phyloP scores from a whole-genome alignment of 257 asterid genomes.

The Rhazya stricta region DNA sequence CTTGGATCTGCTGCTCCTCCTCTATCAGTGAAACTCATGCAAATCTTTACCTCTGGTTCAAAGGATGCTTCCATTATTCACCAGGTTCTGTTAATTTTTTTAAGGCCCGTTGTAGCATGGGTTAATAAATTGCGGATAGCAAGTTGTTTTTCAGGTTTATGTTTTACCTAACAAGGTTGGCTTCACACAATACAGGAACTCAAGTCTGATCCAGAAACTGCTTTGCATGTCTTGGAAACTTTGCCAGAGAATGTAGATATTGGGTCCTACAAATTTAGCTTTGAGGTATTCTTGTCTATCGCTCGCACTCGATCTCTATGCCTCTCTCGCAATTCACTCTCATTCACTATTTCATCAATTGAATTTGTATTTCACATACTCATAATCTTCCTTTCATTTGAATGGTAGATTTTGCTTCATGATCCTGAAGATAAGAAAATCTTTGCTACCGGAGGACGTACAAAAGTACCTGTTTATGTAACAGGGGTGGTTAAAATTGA shows the following conservation, averaged over 20 bases:
- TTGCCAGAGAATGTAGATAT: slow-evolving; percentile 62
- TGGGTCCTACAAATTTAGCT: slow-evolving; percentile 65
- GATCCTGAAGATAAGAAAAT: slow-evolving; percentile 65
- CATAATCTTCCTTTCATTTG: slow-evolving; percentile 15
- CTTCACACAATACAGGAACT: slow-evolving; percentile 58
- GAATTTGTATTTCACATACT: slow-evolving; percentile 14
- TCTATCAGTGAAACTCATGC: slow-evolving; percentile 79
- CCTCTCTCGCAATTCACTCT: slow-evolving; percentile 4
- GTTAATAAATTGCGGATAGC: neutral
- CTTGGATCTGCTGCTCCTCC: slow-evolving; percentile 79
- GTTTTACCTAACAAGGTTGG: slow-evolving; percentile 9
- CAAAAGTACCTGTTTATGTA: slow-evolving; percentile 58
- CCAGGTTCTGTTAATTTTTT: slow-evolving; percentile 49
- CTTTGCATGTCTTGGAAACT: slow-evolving; percentile 59
- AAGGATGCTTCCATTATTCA: slow-evolving; percentile 74
- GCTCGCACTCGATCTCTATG: slow-evolving; percentile 1
- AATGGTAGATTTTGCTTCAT: slow-evolving; percentile 58
- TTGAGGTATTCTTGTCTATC: slow-evolving; percentile 58
- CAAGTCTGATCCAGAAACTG: slow-evolving; percentile 54
- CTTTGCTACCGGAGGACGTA: slow-evolving; percentile 85
- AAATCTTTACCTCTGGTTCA: slow-evolving; percentile 68
- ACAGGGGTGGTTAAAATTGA: slow-evolving; percentile 64
- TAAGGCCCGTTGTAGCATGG: neutral
- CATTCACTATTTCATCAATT: slow-evolving; percentile 10
- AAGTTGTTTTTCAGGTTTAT: slow-evolving; percentile 5